Evolutionary conservation across 345 rosid species (phyloP).

Genomic region (Salix dunnii): DNA sequence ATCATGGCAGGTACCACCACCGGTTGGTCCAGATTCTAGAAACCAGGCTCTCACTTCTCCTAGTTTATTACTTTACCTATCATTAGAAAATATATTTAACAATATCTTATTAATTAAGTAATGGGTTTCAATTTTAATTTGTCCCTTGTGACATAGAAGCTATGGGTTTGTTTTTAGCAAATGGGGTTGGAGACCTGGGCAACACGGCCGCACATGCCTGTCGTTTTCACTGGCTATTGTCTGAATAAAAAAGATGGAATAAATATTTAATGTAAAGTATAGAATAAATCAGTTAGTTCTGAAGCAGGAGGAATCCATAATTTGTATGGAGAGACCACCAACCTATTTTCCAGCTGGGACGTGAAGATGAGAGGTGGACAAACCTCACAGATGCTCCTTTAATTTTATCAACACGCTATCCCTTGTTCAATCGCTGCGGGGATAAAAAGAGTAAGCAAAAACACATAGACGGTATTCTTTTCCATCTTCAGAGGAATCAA

Average conservation of each 20-base stretch:
- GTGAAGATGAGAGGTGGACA: slow-evolving; percentile 15
- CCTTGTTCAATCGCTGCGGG: background rate
- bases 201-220: slow-evolving; percentile 40
- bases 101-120: background rate
- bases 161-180: background rate
- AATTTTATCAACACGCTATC: background rate
- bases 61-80: background rate
- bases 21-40: slow-evolving; percentile 1
- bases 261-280: background rate
- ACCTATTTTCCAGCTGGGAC: slow-evolving; percentile 18
- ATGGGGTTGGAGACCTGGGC: background rate
- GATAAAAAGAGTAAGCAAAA: background rate
- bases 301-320: slow-evolving; percentile 3
- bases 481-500: no score
- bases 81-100: background rate
- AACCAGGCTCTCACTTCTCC: background rate
- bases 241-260: slow-evolving; percentile 1
- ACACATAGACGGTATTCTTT: no score
- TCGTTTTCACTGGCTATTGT: slow-evolving; percentile 31
- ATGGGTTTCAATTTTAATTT: background rate
- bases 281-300: background rate
- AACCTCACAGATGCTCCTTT: background rate
- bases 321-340: slow-evolving; percentile 2
- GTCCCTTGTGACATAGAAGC: background rate
- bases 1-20: background rate